phyloP scores from a whole-genome alignment of 768 basidiomycete genomes.

The Lactifluus subvellereus region DNA sequence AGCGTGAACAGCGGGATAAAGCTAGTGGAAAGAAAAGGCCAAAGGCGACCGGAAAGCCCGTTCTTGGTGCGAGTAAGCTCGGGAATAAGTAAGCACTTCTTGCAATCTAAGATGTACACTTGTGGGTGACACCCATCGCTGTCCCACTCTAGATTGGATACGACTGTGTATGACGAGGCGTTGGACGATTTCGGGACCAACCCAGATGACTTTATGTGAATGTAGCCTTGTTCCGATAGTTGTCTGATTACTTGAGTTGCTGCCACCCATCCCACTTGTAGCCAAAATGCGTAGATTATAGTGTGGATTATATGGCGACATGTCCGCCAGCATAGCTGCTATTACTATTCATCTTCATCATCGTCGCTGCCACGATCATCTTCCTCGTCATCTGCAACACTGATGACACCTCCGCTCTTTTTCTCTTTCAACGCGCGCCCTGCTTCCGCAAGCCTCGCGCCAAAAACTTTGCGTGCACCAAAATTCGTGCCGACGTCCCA shows the following conservation, averaged over 20 bases:
- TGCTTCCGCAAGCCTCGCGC: conserved; percentile 64
- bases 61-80: conserved; percentile 64
- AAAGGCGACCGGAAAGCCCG: conserved; percentile 65
- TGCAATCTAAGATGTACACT: neutral
- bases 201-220: conserved; percentile 88
- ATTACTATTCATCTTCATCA: conserved; percentile 39
- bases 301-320: conserved; percentile 1
- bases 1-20: conserved; percentile 83
- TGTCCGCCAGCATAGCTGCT: conserved; percentile 7
- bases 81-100: conserved; percentile 47
- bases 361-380: conserved; percentile 49
- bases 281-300: conserved; percentile 15
- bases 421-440: conserved; percentile 65
- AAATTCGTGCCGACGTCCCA: conserved; percentile 90
- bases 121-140: conserved; percentile 18
- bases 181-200: conserved; percentile 80
- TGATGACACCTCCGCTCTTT: conserved; percentile 59
- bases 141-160: conserved; percentile 56
- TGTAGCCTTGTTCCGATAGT: conserved; percentile 12
- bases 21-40: conserved; percentile 87
- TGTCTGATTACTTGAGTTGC: conserved; percentile 11
- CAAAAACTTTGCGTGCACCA: conserved; percentile 80
- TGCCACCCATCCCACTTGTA: conserved; percentile 6
- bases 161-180: conserved; percentile 76
- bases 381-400: conserved; percentile 65